Conservation (phyloP, 192 early-diverging fungal genomes). For the Coemansia sp. region DNA sequence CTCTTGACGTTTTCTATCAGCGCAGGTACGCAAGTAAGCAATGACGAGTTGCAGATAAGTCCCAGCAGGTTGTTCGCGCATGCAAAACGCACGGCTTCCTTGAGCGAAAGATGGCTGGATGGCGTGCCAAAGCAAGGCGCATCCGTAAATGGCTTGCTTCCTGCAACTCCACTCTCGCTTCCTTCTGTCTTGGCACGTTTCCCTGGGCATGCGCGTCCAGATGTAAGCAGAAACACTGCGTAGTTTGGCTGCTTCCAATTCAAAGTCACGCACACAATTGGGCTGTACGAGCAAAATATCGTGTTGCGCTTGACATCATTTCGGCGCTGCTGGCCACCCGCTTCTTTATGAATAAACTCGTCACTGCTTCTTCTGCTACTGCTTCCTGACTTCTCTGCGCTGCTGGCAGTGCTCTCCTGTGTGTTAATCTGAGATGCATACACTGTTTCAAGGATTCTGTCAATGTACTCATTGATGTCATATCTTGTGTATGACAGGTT, state of each 20-base stretch:
- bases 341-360: conserved; percentile 11
- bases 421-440: conserved; percentile 52
- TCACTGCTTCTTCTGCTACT: conserved; percentile 7
- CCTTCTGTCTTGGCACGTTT: conserved; percentile 14
- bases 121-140: conserved; percentile 37
- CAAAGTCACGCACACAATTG: conserved; percentile 83
- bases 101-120: conserved; percentile 61
- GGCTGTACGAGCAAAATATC: conserved; percentile 92
- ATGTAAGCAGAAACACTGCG: conserved; percentile 90
- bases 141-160: conserved; percentile 13
- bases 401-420: conserved; percentile 46
- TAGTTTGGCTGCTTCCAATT: conserved; percentile 99
- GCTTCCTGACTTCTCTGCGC: conserved; percentile 20
- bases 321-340: conserved; percentile 17
- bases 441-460: conserved; percentile 81
- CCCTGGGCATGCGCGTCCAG: conserved; percentile 58
- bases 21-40: conserved; percentile 87
- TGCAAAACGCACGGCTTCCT: conserved; percentile 93
- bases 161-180: conserved; percentile 9
- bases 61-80: conserved; percentile 90
- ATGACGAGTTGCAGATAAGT: conserved; percentile 84
- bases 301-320: conserved; percentile 54
- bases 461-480: conserved; percentile 83
- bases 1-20: conserved; percentile 92
- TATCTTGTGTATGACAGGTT: conserved; percentile 45